phyloP scores from a whole-genome alignment of 371 early-diverging fungal genomes.

The Actinomucor elegans region DNA sequence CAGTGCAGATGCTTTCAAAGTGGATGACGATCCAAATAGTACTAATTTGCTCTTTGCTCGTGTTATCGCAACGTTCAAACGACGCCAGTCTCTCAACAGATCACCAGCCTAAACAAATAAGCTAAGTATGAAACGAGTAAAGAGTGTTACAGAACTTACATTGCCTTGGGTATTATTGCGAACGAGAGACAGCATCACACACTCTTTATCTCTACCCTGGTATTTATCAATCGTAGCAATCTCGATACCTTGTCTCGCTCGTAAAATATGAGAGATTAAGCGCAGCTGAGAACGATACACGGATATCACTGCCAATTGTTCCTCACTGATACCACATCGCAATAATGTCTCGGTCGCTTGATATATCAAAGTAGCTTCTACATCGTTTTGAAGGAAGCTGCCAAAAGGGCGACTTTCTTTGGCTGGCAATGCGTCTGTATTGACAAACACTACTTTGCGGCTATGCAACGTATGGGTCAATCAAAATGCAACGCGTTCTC shows the following conservation, averaged over 20 bases:
- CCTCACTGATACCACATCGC: slow-evolving; percentile 62
- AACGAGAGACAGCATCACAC: slow-evolving; percentile 87
- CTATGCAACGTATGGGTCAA: no score
- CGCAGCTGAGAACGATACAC: slow-evolving; percentile 87
- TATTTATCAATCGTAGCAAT: slow-evolving; percentile 88
- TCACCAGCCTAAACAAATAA: slow-evolving; percentile 70
- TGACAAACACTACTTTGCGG: slow-evolving; percentile 74
- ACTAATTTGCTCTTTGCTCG: slow-evolving; percentile 91
- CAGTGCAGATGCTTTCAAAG: slow-evolving; percentile 58
- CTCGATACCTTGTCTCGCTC: slow-evolving; percentile 49
- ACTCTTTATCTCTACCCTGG: slow-evolving; percentile 94
- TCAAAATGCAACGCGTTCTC: no score
- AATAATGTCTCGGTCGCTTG: slow-evolving; percentile 56
- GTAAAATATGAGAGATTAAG: slow-evolving; percentile 48
- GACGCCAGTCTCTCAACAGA: slow-evolving; percentile 87
- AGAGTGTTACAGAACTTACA: slow-evolving; percentile 39
- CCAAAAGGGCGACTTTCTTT: slow-evolving; percentile 53
- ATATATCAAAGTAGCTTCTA: slow-evolving; percentile 67
- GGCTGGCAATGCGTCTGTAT: slow-evolving; percentile 72
- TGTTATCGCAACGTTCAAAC: slow-evolving; percentile 98
- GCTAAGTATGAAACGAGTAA: neutral
- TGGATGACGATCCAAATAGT: slow-evolving; percentile 80
- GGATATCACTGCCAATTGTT: slow-evolving; percentile 79
- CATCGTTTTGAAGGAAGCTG: slow-evolving; percentile 63
- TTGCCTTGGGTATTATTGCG: slow-evolving; percentile 74